phyloP scores from a whole-genome alignment of 441 rosid species.

The Jatropha podagrica region DNA sequence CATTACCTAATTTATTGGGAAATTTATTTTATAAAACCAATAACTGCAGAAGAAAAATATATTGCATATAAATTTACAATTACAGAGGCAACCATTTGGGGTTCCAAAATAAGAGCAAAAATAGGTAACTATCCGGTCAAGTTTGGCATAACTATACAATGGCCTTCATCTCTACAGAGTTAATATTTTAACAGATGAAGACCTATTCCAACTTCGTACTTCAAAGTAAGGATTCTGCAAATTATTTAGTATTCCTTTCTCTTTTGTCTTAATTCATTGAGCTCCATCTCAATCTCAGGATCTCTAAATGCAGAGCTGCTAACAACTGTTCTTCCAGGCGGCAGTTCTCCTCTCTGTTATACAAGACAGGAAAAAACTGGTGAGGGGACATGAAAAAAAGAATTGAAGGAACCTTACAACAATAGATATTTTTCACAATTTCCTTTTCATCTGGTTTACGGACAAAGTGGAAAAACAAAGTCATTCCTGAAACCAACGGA shows the following conservation, averaged over 20 bases:
- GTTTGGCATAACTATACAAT: slow-evolving; percentile 28
- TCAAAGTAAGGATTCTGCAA: slow-evolving; percentile 4
- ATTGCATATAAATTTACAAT: slow-evolving; percentile 16
- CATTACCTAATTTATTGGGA: no score
- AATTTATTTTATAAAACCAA: no score
- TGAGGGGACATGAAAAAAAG: neutral
- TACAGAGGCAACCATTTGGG: slow-evolving; percentile 11
- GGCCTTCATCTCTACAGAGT: slow-evolving; percentile 21
- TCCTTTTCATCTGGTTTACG: neutral
- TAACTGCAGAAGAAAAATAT: neutral
- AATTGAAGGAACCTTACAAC: neutral
- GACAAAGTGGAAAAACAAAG: neutral
- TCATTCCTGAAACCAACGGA: neutral
- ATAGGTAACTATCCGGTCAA: slow-evolving; percentile 10
- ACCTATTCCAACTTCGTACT: slow-evolving; percentile 7
- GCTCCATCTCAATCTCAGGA: slow-evolving; percentile 64
- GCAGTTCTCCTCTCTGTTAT: slow-evolving; percentile 68
- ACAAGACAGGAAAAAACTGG: neutral
- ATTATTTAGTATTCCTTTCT: slow-evolving; percentile 46
- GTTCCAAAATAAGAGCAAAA: neutral
- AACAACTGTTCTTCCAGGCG: slow-evolving; percentile 54
- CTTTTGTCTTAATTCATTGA: slow-evolving; percentile 61
- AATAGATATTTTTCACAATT: neutral
- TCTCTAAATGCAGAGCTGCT: slow-evolving; percentile 42
- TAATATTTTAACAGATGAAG: slow-evolving; percentile 12